Conservation (phyloP, 2,329 filamentous ascomycete genomes). For the Clarireedia monteithiana region DNA sequence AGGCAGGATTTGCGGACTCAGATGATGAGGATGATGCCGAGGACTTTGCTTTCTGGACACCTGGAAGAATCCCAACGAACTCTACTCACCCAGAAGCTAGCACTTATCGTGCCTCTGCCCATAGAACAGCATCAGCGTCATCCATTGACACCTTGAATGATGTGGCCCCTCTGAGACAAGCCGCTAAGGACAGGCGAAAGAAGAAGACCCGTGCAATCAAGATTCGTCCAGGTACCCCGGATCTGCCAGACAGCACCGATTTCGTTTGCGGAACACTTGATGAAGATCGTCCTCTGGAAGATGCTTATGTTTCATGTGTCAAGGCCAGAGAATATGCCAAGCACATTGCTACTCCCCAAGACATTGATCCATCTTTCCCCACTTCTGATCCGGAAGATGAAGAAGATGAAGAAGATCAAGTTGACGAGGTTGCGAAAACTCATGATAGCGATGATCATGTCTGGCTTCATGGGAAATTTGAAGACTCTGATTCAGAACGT, state of each 20-base stretch:
- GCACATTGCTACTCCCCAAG: constrained; percentile 79
- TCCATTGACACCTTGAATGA: constrained; percentile 44
- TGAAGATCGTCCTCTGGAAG: constrained; percentile 89
- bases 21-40: constrained; percentile 59
- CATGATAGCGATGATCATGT: constrained; percentile 60
- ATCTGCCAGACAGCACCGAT: constrained; percentile 93
- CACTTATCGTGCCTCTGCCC: constrained; percentile 24
- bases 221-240: constrained; percentile 63
- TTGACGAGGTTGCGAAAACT: constrained; percentile 47
- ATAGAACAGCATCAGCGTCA: constrained; percentile 47
- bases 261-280: constrained; percentile 98
- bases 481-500: constrained; percentile 55
- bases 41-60: constrained; percentile 58
- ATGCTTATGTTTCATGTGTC: constrained; percentile 80
- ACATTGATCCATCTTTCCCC: constrained; percentile 95
- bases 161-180: constrained; percentile 18
- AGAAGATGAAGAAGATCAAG: constrained; percentile 70
- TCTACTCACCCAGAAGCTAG: constrained; percentile 14
- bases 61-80: constrained; percentile 29
- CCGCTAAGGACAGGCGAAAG: constrained; percentile 9
- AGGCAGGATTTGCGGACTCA: constrained; percentile 62
- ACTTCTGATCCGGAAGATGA: constrained; percentile 87
- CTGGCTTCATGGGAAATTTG: constrained; percentile 66
- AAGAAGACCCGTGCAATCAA: constrained; percentile 34
- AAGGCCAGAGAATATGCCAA: constrained; percentile 76